These are phyloP conservation scores for Ophiocordyceps camponoti-rufipedis DNA, from an alignment of 2,329 filamentous ascomycete species.

Conservation along the genomic window DNA sequence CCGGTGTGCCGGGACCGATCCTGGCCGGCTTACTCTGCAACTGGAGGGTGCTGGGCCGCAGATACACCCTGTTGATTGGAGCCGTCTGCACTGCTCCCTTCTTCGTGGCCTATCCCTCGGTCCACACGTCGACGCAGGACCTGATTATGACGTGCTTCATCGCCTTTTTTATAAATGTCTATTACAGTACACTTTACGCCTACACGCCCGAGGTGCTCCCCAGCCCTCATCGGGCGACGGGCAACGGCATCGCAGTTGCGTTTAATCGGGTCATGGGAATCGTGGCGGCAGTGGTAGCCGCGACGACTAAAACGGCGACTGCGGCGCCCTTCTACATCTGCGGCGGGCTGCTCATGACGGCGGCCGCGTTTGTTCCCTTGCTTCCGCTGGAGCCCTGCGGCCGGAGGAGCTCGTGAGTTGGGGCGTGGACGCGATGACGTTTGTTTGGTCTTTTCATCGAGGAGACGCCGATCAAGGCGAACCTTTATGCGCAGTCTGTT, in stretches of 20 bases:
- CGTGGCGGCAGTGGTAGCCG: constrained; percentile 53
- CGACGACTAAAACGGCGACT: constrained; percentile 39
- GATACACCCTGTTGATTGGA: constrained; percentile 46
- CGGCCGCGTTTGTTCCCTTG: constrained; percentile 32
- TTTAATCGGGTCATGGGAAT: constrained; percentile 49
- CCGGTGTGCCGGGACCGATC: constrained; percentile 60
- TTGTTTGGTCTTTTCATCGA: no score
- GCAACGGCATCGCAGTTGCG: constrained; percentile 54
- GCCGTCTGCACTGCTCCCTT: constrained; percentile 51
- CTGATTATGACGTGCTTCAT: constrained; percentile 49
- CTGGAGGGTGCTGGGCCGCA: constrained; percentile 47
- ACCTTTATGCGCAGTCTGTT: no score
- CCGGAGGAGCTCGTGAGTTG: constrained; percentile 12
- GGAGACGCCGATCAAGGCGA: no score
- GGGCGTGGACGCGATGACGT: neutral
- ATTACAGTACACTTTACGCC: constrained; percentile 61
- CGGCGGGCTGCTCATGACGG: constrained; percentile 42
- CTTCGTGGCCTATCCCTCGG: constrained; percentile 46
- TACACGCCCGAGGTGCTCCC: constrained; percentile 67
- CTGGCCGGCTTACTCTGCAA: constrained; percentile 58
- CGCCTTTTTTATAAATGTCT: constrained; percentile 57
- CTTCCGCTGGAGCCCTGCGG: constrained; percentile 51
- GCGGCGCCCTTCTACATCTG: constrained; percentile 51
- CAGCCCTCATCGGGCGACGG: constrained; percentile 51
- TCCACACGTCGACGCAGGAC: constrained; percentile 36